Evolutionary conservation across 1,284 basidiomycete genomes (phyloP), one percentile per base, ranked within the genome.

Genomic region (Cerioporus squamosus): DNA sequence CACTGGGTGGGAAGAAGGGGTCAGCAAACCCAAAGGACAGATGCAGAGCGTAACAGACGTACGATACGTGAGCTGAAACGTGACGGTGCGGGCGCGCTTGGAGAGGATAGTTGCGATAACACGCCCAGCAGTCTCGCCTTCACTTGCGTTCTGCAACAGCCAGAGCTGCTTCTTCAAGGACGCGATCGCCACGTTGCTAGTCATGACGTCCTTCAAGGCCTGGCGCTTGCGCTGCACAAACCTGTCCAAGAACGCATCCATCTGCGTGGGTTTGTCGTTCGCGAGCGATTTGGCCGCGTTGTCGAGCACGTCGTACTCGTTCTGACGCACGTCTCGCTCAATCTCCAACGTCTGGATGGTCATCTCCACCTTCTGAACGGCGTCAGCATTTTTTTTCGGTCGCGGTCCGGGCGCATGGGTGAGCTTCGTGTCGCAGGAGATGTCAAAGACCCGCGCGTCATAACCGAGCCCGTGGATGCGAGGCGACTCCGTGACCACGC

Each of bases 401-500:
- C 62, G 10, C 64, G 36, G 29, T 31, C 64, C 57, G 22, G 64
- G 59, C 9, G 66, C 61, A 9, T 65, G 45, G 9, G 66, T 59
- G 9, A 65, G 47, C 59, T 70, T 24, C 36, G 77, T 62, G 23
- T 72, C 77, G 66, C 77, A 82, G 9, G 79, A 76, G 20, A 84
- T 78, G 67, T 83, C 82, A 55, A 78, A 77, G 10, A 86, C 71
- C 53, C 79, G 78, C 5, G 78, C 77, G 31, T 75, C 59, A 2
- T 55, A 69, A 22, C 74, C 75, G 18, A 83, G 69, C 7, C 79
- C 80, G 46, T 79, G 78, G 17, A 85, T 75, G 31, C 83, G 75
- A 33, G 80, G 74, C 20, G 81, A 81, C 14, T 82, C 73, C 0
- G 75, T 75, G 59, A 83, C 81, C 51, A 84, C 78, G 33, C 69